Conservation (phyloP, 495 filamentous ascomycete genomes). For the Penicillium pulvis region DNA sequence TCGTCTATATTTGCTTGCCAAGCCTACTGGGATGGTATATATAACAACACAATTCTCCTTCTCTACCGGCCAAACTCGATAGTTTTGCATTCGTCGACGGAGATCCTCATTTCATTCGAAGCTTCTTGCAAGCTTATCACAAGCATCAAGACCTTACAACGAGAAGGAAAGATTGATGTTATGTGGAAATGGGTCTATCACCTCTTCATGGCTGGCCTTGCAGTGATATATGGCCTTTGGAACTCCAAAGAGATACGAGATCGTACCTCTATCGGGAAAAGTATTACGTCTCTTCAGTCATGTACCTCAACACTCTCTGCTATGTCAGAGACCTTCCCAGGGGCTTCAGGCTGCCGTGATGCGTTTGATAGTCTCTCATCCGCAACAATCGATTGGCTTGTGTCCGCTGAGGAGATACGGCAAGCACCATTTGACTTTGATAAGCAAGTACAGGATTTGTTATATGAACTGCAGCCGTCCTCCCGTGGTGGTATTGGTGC, state of each 20-base stretch:
- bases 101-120: not conserved
- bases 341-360: constrained; percentile 3
- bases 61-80: not conserved
- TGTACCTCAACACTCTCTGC: constrained; percentile 6
- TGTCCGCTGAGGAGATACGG: not conserved
- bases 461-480: too few species aligned
- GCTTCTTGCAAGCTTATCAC: constrained; percentile 1
- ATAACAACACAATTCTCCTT: not conserved
- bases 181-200: constrained; percentile 6
- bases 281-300: not conserved
- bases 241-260: not conserved
- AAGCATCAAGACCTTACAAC: constrained; percentile 7
- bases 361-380: constrained; percentile 6
- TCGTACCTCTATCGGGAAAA: too few species aligned
- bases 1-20: constrained; percentile 5
- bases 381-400: constrained; percentile 3
- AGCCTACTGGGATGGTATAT: constrained; percentile 3
- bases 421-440: too few species aligned
- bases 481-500: too few species aligned
- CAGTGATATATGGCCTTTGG: constrained; percentile 5
- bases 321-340: constrained; percentile 5
- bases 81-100: too few species aligned
- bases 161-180: constrained; percentile 6
- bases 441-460: too few species aligned
- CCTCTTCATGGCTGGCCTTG: constrained; percentile 6